phyloP scores from a whole-genome alignment of 768 basidiomycete species.

The Lepiota brunneoincarnata region DNA sequence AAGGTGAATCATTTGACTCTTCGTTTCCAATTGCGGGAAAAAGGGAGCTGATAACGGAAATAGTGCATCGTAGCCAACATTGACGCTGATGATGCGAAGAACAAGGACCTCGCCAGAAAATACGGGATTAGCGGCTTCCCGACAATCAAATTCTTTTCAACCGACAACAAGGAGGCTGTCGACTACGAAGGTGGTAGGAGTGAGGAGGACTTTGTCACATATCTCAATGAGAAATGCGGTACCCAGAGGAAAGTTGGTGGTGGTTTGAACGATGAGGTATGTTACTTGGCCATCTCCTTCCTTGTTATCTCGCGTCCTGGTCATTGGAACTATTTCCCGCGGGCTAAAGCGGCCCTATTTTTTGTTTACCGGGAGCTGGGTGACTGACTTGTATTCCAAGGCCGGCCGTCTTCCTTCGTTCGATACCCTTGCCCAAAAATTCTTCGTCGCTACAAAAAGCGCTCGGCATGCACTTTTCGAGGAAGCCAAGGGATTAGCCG shows the following conservation, averaged over 20 bases:
- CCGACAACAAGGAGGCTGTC: conserved; percentile 57
- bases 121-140: conserved; percentile 84
- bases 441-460: conserved; percentile 58
- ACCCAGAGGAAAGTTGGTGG: conserved; percentile 83
- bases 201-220: conserved; percentile 74
- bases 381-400: conserved; percentile 31
- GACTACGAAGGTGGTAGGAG: conserved; percentile 69
- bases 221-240: conserved; percentile 85
- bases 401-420: conserved; percentile 81
- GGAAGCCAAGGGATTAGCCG: conserved; percentile 57
- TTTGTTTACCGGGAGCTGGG: not conserved
- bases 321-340: not conserved
- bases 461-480: conserved; percentile 60
- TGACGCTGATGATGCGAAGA: conserved; percentile 82
- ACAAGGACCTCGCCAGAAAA: conserved; percentile 64
- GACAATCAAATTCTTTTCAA: conserved; percentile 94
- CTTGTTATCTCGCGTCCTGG: conserved; percentile 8
- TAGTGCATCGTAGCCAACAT: conserved; percentile 90
- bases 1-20: conserved; percentile 46
- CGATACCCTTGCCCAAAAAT: conserved; percentile 74
- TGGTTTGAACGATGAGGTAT: conserved; percentile 66
- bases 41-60: conserved; percentile 10
- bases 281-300: conserved; percentile 18
- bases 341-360: not conserved
- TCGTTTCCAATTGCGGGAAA: not conserved